Percentiles rank a stretch among this genome's conserved stretches.
Evolutionary conservation across 2,329 filamentous ascomycete species (phyloP).

Genomic region (Fusarium nematophilum): DNA sequence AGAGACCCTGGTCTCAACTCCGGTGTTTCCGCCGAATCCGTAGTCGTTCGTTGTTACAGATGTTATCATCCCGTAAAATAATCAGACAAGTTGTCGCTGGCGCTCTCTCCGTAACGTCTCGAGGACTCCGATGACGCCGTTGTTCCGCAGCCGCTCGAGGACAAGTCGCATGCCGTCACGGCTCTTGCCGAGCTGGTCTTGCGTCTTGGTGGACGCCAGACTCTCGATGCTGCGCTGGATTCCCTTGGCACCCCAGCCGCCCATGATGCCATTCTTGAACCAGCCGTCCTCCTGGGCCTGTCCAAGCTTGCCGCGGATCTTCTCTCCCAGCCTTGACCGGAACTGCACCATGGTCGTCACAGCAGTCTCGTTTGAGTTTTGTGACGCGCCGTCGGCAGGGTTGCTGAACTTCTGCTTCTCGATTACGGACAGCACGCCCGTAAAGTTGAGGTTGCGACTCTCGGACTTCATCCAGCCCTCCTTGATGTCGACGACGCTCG

Average conservation of each 20-base stretch:
- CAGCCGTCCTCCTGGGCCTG: conserved; percentile 60
- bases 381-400: conserved; percentile 45
- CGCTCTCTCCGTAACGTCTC: conserved; percentile 64
- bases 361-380: conserved; percentile 62
- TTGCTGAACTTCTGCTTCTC: conserved; percentile 77
- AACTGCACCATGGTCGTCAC: conserved; percentile 81
- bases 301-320: conserved; percentile 66
- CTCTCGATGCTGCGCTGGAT: conserved; percentile 84
- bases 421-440: conserved; percentile 80
- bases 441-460: conserved; percentile 84
- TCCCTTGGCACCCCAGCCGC: conserved; percentile 74
- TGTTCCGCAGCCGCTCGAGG: conserved; percentile 74
- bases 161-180: conserved; percentile 87
- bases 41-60: conserved; percentile 42
- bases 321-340: conserved; percentile 77
- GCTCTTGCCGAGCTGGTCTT: conserved; percentile 82
- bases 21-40: conserved; percentile 34
- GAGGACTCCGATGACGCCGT: conserved; percentile 67
- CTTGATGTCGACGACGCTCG: conserved; percentile 80
- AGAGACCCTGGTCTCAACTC: conserved; percentile 18
- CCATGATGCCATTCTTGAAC: conserved; percentile 62
- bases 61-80: conserved; percentile 25
- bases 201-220: conserved; percentile 80
- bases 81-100: conserved; percentile 47
- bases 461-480: conserved; percentile 88